Evolutionary conservation across 2,329 filamentous ascomycete species (phyloP), one percentile per base, ranked within the genome.

Genomic region (Paraconiothyrium brasiliense): DNA sequence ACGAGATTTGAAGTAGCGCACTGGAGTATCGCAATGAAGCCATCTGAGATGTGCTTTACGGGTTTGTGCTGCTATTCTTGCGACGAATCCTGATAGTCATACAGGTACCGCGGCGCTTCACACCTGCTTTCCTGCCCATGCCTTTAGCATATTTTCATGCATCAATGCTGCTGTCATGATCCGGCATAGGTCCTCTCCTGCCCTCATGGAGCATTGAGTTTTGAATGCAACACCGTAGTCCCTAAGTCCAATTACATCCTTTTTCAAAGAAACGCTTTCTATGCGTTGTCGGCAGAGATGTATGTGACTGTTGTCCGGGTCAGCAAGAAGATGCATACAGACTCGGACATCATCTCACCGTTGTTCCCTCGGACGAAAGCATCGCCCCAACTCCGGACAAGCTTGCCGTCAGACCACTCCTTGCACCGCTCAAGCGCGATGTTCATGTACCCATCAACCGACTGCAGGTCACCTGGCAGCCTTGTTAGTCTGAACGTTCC

Each of bases 391-490:
- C 87, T 91, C 72, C 92, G 87, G 72, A 91, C 87, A 80, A 94
- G 88, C 67, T 89, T 87, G 46, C 94, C 94, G 75, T 97, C 91
- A 69, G 97, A 91, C 71, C 90, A 93, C 81, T 99, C 95, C 67
- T 92, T 90, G 22, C 93, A 97, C 82, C 97, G 95, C 80, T 99
- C 95, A 34, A 99, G 87, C 13, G 95, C 94, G 78, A 99, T 97
- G 82, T 99, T 99, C 95, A 99, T 99, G 82, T 98, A 99, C 56
- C 95, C 95, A 79, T 99, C 95, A 54, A 99, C 94, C 0, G 94
- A 97, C 78, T 98, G 94, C 41, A 98, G 86, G 78, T 97, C 93
- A 70, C 95, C 94, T 97, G 65, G 20, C 8, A 1, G 16, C 7
- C 9, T n/a, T 30, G 50, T 70, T 50, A 71, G 60, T 20, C 7